Base-by-base conservation (phyloP, 2,329 filamentous ascomycete genomes). In the Xylaria sp. region DNA sequence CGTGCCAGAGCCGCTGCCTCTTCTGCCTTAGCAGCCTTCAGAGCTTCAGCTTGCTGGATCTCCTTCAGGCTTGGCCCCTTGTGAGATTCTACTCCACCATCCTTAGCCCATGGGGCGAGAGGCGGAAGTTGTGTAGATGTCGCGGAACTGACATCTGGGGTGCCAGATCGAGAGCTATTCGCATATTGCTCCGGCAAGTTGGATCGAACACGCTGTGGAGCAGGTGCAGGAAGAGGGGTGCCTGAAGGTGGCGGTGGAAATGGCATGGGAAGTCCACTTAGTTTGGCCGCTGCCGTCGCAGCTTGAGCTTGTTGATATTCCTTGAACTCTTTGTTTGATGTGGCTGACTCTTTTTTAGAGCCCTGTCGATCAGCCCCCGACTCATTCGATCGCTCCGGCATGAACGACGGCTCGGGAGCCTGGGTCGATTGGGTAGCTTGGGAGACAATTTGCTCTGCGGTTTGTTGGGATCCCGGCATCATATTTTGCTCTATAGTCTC, bases 41-140 rank as follows among this genome's bases (percentile, higher is more conserved):
- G 93, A 43, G 95, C 95, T 80, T 99, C 96, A 4, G 93, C 91
- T 80, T 97, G 95, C 80, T 99, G 96, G 28, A 99, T 99, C 78
- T 99, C 94, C 82, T 94, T 97, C 71, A 99, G 84, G 69, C 94
- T 98, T 1, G 95, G 96, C 0, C 94, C 94, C 80, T 93, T 97
- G 49, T 93, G 89, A 28, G 87, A 83, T 69, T 89, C 86, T 5
- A 85, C 82, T 58, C 92, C 91, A 2, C 88, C 87, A 72, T 98
- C 94, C 79, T 96, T 96, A 5, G 96, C 96, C 96, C 96, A 99
- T 0, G 96, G 96, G 0, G 96, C 96, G 73, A 98, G 83, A 0
- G 95, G 93, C 3, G 94, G 89, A 1, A 88, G 85, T 71, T 86
- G 84, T 10, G 81, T 77, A 1, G 80, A 78, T 4, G 78, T 78